Base-by-base conservation (phyloP, 441 rosid species). In the Capsella rubella region DNA sequence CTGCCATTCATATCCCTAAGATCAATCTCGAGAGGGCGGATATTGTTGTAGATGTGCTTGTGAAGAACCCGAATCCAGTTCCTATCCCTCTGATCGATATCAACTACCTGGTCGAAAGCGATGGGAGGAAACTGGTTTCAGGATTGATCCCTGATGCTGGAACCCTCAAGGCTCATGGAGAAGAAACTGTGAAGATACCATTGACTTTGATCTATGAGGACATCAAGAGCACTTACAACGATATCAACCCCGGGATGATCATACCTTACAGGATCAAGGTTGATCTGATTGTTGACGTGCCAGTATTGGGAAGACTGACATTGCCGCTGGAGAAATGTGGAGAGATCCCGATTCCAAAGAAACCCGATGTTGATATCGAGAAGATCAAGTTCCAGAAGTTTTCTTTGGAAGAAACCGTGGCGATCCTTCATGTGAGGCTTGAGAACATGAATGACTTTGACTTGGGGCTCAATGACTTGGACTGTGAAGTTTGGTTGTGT, bases 61-160 rank as follows among this genome's bases (percentile, higher is more conserved):
- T 92, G 50, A 95, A 88, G 80, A 92, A 92, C 69, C 99, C 99
- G 0, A 95, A 92, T 51, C 99, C 98, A 0, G 70, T 92, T 15
- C 99, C 98, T 0, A 92, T 92, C 80, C 99, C 99, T 56, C 78
- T 91, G 15, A 63, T 92, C 34, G 99, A 95, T 72, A 84, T 95
- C 16, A 79, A 89, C 81, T 95, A 91, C 90, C 66, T 88, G 29
- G 64, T 95, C 10, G 98, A 95, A 72, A 92, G 98, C 40, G 95
- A 88, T 63, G 98, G 93, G 21, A 81, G 99, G 82, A 92, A 95
- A 76, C 85, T 92, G 3, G 71, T 91, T 57, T 89, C 99, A 1
- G 99, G 99, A 0, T 69, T 92, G 82, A 95, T 95, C 64, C 98
- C 99, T 0, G 97, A 95, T 79, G 87, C 97, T 15, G 98, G 99